These are phyloP conservation scores for Eutypa lata DNA, from an alignment of 2,329 filamentous ascomycete species.

Conservation along the genomic window DNA sequence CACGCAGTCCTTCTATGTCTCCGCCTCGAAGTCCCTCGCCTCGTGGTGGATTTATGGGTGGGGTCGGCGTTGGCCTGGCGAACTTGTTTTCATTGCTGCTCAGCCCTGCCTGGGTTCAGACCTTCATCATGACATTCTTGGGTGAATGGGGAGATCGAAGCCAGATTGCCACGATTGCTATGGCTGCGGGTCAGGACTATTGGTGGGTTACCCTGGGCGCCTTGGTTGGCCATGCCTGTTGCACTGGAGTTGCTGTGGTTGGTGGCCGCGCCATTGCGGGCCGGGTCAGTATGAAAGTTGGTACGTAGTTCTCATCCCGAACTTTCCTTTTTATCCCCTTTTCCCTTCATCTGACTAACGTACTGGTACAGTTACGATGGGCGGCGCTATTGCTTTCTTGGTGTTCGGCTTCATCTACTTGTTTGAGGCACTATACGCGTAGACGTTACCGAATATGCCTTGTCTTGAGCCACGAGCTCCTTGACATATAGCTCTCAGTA, in stretches of 20 bases:
- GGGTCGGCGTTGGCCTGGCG: constrained; percentile 55
- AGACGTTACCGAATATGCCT: constrained; percentile 12
- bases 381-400: constrained; percentile 86
- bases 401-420: constrained; percentile 91
- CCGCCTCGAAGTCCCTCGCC: constrained; percentile 60
- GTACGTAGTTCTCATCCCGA: constrained; percentile 55
- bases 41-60: constrained; percentile 29
- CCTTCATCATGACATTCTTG: constrained; percentile 97
- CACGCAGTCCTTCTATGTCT: constrained; percentile 76
- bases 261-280: constrained; percentile 91
- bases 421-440: constrained; percentile 69
- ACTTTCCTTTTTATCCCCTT: background rate
- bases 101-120: constrained; percentile 97
- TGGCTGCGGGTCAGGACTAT: constrained; percentile 97
- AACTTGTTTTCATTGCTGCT: constrained; percentile 87
- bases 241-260: constrained; percentile 87
- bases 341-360: constrained; percentile 7
- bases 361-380: constrained; percentile 76
- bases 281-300: constrained; percentile 89
- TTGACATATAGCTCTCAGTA: too few species aligned
- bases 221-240: constrained; percentile 79
- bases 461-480: too few species aligned
- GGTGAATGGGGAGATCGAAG: constrained; percentile 98
- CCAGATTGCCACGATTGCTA: constrained; percentile 97
- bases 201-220: constrained; percentile 97